Conservation (phyloP, 768 basidiomycete species). For the Calocera viscosa region DNA sequence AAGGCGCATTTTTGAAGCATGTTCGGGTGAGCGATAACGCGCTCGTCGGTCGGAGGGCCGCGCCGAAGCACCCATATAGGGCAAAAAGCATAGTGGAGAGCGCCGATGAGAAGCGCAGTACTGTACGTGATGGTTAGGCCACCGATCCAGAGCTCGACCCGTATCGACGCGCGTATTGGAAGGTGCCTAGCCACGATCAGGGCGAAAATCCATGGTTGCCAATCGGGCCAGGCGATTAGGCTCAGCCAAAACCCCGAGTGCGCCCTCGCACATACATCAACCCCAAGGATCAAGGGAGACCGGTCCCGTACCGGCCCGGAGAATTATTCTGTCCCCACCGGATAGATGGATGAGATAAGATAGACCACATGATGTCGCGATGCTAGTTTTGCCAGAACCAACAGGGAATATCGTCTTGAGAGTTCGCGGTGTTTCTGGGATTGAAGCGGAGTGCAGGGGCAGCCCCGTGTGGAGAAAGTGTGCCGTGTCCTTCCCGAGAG, state of each 20-base stretch:
- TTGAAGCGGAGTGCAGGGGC: background rate
- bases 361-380: background rate
- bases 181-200: background rate
- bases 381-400: background rate
- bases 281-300: background rate
- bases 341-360: background rate
- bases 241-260: background rate
- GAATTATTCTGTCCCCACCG: background rate
- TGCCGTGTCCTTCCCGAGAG: background rate
- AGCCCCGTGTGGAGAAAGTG: conserved; percentile 1
- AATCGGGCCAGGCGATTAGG: background rate
- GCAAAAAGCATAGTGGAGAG: background rate
- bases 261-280: background rate
- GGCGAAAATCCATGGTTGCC: background rate
- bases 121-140: background rate
- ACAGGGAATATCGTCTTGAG: background rate
- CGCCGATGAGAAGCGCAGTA: background rate
- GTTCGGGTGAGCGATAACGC: conserved; percentile 1
- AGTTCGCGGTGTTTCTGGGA: background rate
- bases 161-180: background rate
- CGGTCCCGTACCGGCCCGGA: background rate
- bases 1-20: background rate
- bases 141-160: background rate
- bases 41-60: background rate
- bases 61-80: background rate